These are phyloP conservation scores for Nakataea oryzae DNA, from an alignment of 2,329 filamentous ascomycete genomes.

Conservation along the genomic window DNA sequence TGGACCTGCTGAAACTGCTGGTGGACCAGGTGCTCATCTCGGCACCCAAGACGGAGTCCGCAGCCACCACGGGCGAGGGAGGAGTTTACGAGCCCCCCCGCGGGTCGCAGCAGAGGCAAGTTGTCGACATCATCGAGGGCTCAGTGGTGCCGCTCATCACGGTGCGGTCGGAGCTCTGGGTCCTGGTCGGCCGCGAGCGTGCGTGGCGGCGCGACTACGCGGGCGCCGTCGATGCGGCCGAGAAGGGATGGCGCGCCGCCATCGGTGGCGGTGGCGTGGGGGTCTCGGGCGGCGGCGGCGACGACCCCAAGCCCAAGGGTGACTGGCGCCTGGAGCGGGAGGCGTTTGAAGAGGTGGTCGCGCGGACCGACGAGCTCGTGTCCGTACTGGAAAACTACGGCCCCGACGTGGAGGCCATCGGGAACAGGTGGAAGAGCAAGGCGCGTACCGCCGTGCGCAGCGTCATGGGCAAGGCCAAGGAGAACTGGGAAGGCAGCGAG, in stretches of 20 bases:
- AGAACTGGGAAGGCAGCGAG: constrained; percentile 68
- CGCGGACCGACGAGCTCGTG: constrained; percentile 71
- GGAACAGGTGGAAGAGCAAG: constrained; percentile 79
- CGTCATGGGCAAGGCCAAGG: constrained; percentile 72
- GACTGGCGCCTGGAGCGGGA: constrained; percentile 47
- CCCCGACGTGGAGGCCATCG: constrained; percentile 53
- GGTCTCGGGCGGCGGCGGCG: constrained; percentile 13
- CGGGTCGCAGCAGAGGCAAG: constrained; percentile 49
- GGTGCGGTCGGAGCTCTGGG: constrained; percentile 65
- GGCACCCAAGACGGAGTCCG: constrained; percentile 11
- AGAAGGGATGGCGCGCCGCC: constrained; percentile 79
- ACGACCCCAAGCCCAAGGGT: constrained; percentile 26
- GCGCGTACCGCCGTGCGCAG: constrained; percentile 74
- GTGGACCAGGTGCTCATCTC: constrained; percentile 57
- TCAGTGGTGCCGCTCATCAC: constrained; percentile 78
- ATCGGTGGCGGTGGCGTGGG: constrained; percentile 37
- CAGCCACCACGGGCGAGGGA: constrained; percentile 17
- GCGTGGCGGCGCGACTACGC: constrained; percentile 62
- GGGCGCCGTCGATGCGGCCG: constrained; percentile 70
- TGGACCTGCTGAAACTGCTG: constrained; percentile 59
- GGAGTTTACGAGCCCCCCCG: constrained; percentile 28
- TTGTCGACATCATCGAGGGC: constrained; percentile 65
- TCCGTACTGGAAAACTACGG: constrained; percentile 77
- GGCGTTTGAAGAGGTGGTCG: constrained; percentile 63
- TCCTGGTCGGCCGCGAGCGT: constrained; percentile 59